Conservation (phyloP, 2,329 filamentous ascomycete genomes). For the Claviceps arundinis region DNA sequence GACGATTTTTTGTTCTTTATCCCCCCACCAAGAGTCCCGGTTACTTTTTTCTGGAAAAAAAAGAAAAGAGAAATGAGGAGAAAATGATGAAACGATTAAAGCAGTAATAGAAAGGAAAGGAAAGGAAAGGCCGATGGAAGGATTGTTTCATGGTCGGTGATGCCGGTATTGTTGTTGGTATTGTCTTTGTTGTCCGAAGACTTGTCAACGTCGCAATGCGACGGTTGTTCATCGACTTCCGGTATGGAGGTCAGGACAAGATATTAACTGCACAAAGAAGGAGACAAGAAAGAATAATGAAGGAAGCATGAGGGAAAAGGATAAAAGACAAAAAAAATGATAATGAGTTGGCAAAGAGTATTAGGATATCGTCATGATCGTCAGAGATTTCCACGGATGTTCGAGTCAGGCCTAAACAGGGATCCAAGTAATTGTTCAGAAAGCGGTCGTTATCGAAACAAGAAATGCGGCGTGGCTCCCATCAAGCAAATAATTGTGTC, state of each 20-base stretch:
- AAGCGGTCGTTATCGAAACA: neutral
- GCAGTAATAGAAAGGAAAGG: neutral
- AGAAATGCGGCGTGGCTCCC: neutral
- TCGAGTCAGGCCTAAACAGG: neutral
- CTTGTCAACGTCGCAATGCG: neutral
- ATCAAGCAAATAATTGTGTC: neutral
- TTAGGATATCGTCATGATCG: conserved; percentile 3
- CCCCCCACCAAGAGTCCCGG: neutral
- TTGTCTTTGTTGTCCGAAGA: neutral
- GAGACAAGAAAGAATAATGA: neutral
- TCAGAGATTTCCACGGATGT: conserved; percentile 1
- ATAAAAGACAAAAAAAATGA: neutral
- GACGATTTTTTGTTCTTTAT: neutral
- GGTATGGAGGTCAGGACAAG: neutral
- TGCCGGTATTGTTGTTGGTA: no score
- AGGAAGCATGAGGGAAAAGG: neutral
- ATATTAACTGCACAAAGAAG: neutral
- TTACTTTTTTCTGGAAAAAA: neutral
- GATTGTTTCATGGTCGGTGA: neutral
- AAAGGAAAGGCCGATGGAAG: neutral
- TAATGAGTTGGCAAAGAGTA: neutral
- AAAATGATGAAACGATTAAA: neutral
- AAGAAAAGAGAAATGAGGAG: neutral
- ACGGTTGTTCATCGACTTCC: neutral
- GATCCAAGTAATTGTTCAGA: neutral